Evolutionary conservation across 2,329 filamentous ascomycete species (phyloP), one percentile per base, ranked within the genome.

Genomic region (Cladobotryum mycophilum): DNA sequence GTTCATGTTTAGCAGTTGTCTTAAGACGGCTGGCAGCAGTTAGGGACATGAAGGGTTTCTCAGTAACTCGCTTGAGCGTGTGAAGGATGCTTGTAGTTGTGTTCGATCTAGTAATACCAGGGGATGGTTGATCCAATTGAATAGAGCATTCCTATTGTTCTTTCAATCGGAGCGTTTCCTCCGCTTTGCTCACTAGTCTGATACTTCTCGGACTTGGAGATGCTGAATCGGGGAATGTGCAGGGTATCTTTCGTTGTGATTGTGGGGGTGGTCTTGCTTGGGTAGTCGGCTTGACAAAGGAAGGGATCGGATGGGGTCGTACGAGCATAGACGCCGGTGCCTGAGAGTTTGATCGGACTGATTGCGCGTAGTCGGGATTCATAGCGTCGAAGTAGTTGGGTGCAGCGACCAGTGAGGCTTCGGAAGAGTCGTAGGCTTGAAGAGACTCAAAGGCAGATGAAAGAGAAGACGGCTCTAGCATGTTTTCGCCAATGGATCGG

Each of bases 341-440:
- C 63, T 85, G 78, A 11, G 85, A 87, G 54, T 75, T 76, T 49
- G 78, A 74, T 25, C 80, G 80, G 49, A 77, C 79, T 52, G 79
- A 74, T 55, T 72, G 76, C 56, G 71, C 61, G 4, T 71, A 67
- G 52, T 95, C 90, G 47, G 81, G 79, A 63, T 87, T 95, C 14
- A 89, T 79, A 5, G 78, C 80, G 49, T 96, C 91, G 50, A 96
- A 76, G 66, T 92, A 96, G 14, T 81, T 75, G 3, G 84, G 75
- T 2, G 90, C 90, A 0, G 85, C 78, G 58, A 85, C 82, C 37
- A 97, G 75, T 49, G 84, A 79, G 5, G 89, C 86, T 66, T 97
- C 92, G 1, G 89, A 91, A 1, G 83, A 72, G 67, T 97, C 92
- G 37, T 87, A 85, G 2, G 82, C 78, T 48, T 82, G 81, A 12